These are phyloP conservation scores for Globisporangium alternatum DNA, from an alignment of 352 stramenopile species.

Conservation along the genomic window DNA sequence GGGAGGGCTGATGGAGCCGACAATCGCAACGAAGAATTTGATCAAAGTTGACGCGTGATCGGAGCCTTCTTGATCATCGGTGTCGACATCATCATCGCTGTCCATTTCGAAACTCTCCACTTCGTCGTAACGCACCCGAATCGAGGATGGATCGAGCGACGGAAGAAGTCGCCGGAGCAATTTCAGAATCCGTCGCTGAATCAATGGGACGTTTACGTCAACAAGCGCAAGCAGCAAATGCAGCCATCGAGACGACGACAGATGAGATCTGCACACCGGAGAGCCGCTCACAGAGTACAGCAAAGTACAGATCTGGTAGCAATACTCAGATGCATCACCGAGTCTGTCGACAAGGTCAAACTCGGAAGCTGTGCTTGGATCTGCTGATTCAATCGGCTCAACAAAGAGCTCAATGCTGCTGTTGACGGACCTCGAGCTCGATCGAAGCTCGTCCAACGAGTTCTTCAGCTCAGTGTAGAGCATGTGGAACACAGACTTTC, in stretches of 20 bases:
- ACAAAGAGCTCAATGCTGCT: slow-evolving; percentile 20
- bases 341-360: slow-evolving; percentile 28
- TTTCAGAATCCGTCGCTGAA: slow-evolving; percentile 81
- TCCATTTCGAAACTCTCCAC: slow-evolving; percentile 77
- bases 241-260: slow-evolving; percentile 84
- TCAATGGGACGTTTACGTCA: slow-evolving; percentile 63
- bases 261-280: slow-evolving; percentile 70
- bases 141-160: slow-evolving; percentile 57
- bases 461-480: slow-evolving; percentile 89
- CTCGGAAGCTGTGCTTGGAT: slow-evolving; percentile 41
- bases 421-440: slow-evolving; percentile 19
- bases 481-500: slow-evolving; percentile 91
- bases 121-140: slow-evolving; percentile 63
- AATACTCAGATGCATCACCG: slow-evolving; percentile 80
- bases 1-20: slow-evolving; percentile 61
- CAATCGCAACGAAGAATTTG: slow-evolving; percentile 77
- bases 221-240: slow-evolving; percentile 80
- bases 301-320: slow-evolving; percentile 87
- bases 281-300: slow-evolving; percentile 87
- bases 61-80: slow-evolving; percentile 37
- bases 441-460: slow-evolving; percentile 70
- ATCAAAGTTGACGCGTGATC: slow-evolving; percentile 69
- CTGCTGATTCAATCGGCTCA: slow-evolving; percentile 40
- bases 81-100: slow-evolving; percentile 79
- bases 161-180: slow-evolving; percentile 78